phyloP scores from a whole-genome alignment of 1,139 yeast genomes.

The Taiozyma sp. region DNA sequence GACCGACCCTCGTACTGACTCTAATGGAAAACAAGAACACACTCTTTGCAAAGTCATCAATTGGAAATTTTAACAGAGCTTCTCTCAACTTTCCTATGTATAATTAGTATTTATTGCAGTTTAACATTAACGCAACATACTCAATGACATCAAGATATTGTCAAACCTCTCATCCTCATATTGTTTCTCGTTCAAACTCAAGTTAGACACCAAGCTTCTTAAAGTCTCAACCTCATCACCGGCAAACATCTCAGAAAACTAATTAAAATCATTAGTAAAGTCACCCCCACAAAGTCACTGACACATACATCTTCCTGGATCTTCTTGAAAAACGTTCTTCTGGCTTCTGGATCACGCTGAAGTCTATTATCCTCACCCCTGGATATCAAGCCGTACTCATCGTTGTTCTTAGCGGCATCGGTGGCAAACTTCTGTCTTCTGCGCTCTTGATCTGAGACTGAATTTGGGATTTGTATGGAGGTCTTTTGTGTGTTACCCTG shows the following conservation, averaged over 20 bases:
- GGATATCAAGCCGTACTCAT: conserved; percentile 47
- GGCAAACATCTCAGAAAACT: conserved; percentile 3
- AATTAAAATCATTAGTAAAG: neutral
- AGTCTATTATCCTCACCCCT: conserved; percentile 54
- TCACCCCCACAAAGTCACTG: neutral
- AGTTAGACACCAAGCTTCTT: neutral
- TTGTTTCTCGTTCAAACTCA: neutral
- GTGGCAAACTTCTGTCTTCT: conserved; percentile 16
- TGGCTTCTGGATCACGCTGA: conserved; percentile 37
- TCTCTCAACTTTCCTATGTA: conserved; percentile 45
- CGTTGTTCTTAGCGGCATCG: conserved; percentile 3
- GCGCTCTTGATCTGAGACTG: conserved; percentile 10
- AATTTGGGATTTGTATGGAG: neutral
- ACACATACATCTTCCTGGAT: conserved; percentile 28
- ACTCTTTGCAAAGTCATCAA: conserved; percentile 38
- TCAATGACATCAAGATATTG: conserved; percentile 29
- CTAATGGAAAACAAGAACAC: conserved; percentile 51
- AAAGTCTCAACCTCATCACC: conserved; percentile 1
- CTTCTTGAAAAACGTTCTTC: conserved; percentile 35
- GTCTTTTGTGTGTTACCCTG: neutral
- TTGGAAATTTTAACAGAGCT: conserved; percentile 37
- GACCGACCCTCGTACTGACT: conserved; percentile 42
- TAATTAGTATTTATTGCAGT: neutral
- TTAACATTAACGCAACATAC: conserved; percentile 7
- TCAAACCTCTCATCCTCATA: conserved; percentile 17